These are phyloP conservation scores for Leccinellum rugosiceps DNA, from an alignment of 768 basidiomycete genomes.

Conservation along the genomic window DNA sequence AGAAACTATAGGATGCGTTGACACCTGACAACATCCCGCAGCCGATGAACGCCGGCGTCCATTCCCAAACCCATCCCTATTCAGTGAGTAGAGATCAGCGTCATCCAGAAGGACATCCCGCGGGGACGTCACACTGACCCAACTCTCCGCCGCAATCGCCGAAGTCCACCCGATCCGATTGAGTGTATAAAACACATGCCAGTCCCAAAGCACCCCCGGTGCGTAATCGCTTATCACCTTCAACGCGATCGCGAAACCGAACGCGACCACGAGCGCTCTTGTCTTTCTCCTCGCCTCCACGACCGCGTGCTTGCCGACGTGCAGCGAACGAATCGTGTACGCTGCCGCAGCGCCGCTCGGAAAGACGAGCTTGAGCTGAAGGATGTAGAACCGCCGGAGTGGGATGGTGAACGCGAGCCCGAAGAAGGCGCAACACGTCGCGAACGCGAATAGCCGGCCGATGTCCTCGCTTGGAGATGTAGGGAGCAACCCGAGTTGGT, in stretches of 20 bases:
- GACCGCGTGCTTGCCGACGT: background rate
- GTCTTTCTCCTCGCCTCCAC: conserved; percentile 1
- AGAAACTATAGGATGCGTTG: conserved; percentile 56
- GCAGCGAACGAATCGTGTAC: background rate
- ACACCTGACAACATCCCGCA: conserved; percentile 57
- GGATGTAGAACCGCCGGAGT: background rate
- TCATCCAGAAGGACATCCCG: background rate
- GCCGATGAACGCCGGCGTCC: conserved; percentile 56
- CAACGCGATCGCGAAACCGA: background rate
- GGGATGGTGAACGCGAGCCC: background rate
- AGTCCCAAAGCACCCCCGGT: background rate
- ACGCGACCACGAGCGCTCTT: background rate
- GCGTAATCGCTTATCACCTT: background rate
- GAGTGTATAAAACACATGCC: background rate
- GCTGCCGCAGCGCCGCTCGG: background rate
- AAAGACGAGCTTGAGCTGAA: conserved; percentile 1
- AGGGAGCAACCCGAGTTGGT: background rate
- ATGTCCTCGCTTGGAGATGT: background rate
- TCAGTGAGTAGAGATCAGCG: background rate
- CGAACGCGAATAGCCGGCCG: background rate
- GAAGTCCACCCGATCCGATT: background rate
- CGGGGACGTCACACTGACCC: background rate
- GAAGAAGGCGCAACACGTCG: background rate
- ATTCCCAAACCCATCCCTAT: conserved; percentile 25
- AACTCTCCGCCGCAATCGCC: background rate